Conservation (phyloP, 2,329 filamentous ascomycete genomes). For the Hymenoscyphus scutula region DNA sequence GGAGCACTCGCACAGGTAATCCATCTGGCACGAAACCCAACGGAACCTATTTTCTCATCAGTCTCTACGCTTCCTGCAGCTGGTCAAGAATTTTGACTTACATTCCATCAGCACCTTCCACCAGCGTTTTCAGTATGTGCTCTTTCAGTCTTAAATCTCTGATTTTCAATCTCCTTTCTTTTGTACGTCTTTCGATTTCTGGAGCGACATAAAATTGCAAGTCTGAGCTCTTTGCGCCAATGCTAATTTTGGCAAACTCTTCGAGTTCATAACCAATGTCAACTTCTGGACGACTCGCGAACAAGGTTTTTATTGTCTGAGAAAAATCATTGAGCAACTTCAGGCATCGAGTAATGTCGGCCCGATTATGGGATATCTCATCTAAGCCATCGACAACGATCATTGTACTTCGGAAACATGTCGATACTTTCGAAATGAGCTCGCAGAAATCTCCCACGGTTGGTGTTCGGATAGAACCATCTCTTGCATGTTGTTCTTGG, state of each 20-base stretch:
- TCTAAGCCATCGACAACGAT: constrained; percentile 35
- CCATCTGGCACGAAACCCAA: constrained; percentile 36
- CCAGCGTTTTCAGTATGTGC: constrained; percentile 20
- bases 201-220: constrained; percentile 15
- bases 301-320: constrained; percentile 19
- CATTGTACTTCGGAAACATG: constrained; percentile 19
- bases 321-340: constrained; percentile 9
- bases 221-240: constrained; percentile 21
- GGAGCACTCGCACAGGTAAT: constrained; percentile 31
- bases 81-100: constrained; percentile 8
- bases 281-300: constrained; percentile 17
- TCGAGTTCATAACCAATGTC: constrained; percentile 14
- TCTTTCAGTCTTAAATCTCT: constrained; percentile 16
- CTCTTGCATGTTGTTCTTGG: constrained; percentile 9
- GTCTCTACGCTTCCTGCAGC: no score
- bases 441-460: not conserved
- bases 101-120: constrained; percentile 28
- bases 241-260: constrained; percentile 4
- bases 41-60: constrained; percentile 29
- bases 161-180: constrained; percentile 12
- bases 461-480: constrained; percentile 8
- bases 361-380: constrained; percentile 25
- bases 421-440: not conserved
- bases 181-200: constrained; percentile 17
- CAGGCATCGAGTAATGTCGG: constrained; percentile 13